These are phyloP conservation scores for Diaporthe citrichinensis DNA, from an alignment of 2,329 filamentous ascomycete genomes.

Conservation along the genomic window DNA sequence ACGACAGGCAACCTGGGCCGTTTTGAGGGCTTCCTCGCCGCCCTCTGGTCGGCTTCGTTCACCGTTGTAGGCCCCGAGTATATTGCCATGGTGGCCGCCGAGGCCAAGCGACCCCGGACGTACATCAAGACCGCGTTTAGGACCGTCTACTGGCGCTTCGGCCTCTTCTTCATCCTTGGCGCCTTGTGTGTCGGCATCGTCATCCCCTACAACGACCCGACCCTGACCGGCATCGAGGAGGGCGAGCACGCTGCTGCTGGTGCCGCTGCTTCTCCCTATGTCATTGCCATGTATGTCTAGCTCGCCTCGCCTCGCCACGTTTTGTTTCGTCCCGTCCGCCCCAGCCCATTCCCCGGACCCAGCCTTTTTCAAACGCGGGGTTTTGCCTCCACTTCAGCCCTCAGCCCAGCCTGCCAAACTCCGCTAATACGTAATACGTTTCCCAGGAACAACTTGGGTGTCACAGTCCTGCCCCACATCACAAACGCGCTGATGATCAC, in stretches of 20 bases:
- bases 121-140: constrained; percentile 80
- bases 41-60: constrained; percentile 75
- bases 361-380: neutral
- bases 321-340: neutral
- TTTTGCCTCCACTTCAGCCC: constrained; percentile 7
- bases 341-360: neutral
- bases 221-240: constrained; percentile 65
- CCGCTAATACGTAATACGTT: constrained; percentile 28
- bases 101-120: constrained; percentile 73
- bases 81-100: constrained; percentile 77
- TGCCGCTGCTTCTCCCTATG: constrained; percentile 73
- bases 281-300: constrained; percentile 68
- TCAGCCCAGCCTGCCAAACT: neutral
- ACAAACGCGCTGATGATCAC: constrained; percentile 65
- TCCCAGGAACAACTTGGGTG: constrained; percentile 59
- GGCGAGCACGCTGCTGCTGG: constrained; percentile 51
- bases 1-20: constrained; percentile 73
- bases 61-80: constrained; percentile 78
- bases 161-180: constrained; percentile 79
- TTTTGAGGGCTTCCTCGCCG: constrained; percentile 79
- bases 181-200: constrained; percentile 77
- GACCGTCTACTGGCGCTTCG: constrained; percentile 80
- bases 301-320: neutral
- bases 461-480: constrained; percentile 68
- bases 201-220: constrained; percentile 74